Conservation (phyloP, 169 alveolate genomes). For the Cryptosporidium ubiquitum region DNA sequence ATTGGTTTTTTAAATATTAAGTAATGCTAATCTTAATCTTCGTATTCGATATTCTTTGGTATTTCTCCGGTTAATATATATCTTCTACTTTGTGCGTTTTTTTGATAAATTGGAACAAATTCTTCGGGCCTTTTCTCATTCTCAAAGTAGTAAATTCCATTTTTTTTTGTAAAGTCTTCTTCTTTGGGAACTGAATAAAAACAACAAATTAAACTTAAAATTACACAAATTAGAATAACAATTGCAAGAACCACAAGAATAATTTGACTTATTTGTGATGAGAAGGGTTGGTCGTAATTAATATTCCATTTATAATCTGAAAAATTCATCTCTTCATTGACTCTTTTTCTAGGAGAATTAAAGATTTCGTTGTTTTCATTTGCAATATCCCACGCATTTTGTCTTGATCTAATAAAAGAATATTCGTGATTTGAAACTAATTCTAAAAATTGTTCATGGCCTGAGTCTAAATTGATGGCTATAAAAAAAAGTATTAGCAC, state of each 20-base stretch:
- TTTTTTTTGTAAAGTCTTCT: slow-evolving; percentile 37
- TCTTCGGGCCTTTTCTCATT: slow-evolving; percentile 54
- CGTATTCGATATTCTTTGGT: not conserved
- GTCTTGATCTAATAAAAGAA: slow-evolving; percentile 4
- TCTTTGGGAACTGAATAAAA: slow-evolving; percentile 32
- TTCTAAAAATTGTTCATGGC: not conserved
- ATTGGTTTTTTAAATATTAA: not conserved
- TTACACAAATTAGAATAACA: slow-evolving; percentile 6
- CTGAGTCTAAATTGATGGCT: not conserved
- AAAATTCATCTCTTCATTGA: not conserved
- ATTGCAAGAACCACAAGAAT: slow-evolving; percentile 16
- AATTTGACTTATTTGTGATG: slow-evolving; percentile 58
- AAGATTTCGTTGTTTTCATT: slow-evolving; percentile 31
- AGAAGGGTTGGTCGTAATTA: slow-evolving; percentile 9
- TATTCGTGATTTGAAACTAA: not conserved
- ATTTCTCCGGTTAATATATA: slow-evolving; percentile 45
- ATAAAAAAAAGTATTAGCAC: not conserved
- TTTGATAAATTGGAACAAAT: slow-evolving; percentile 16
- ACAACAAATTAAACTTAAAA: slow-evolving; percentile 32
- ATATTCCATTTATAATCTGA: slow-evolving; percentile 8
- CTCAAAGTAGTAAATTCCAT: slow-evolving; percentile 37
- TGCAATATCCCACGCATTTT: slow-evolving; percentile 70
- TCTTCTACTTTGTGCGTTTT: slow-evolving; percentile 44
- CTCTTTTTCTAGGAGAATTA: not conserved
- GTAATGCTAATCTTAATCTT: not conserved